A percentile compares a stretch with the other conserved stretches of the same genome.
phyloP scores from a whole-genome alignment of 208 protist genomes.

The Trichomonas gallinae region DNA sequence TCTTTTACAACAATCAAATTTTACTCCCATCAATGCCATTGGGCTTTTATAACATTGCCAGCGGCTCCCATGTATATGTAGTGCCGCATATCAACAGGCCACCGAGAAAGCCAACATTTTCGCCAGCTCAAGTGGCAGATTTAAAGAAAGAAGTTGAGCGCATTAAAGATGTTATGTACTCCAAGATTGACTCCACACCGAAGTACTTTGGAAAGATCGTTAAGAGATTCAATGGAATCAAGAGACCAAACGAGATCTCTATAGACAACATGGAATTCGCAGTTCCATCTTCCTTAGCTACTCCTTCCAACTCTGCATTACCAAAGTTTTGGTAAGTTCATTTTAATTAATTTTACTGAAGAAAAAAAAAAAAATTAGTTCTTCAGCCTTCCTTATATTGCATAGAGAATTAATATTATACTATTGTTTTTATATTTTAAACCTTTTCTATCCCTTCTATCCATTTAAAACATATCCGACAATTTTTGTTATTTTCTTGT shows the following conservation, averaged over 20 bases:
- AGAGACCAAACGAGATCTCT: background rate
- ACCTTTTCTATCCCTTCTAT: no score
- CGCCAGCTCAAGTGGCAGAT: background rate
- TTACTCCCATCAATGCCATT: background rate
- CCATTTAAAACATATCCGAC: no score
- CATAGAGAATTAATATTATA: no score
- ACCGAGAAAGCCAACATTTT: background rate
- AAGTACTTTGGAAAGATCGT: background rate
- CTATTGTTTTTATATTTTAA: no score
- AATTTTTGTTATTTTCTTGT: no score
- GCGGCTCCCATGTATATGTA: background rate
- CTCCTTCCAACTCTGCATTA: background rate
- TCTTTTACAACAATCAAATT: background rate
- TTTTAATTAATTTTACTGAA: no score
- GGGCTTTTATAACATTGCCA: background rate
- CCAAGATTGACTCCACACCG: background rate
- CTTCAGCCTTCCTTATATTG: no score
- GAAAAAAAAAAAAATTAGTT: no score
- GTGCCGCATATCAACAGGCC: background rate
- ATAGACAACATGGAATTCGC: background rate
- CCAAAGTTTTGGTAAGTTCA: background rate
- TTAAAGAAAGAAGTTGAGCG: background rate
- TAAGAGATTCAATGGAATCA: background rate
- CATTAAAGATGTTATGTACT: background rate
- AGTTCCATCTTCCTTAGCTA: background rate